Evolutionary conservation across 2,329 filamentous ascomycete genomes (phyloP).

Genomic region (Fusarium liriodendri): DNA sequence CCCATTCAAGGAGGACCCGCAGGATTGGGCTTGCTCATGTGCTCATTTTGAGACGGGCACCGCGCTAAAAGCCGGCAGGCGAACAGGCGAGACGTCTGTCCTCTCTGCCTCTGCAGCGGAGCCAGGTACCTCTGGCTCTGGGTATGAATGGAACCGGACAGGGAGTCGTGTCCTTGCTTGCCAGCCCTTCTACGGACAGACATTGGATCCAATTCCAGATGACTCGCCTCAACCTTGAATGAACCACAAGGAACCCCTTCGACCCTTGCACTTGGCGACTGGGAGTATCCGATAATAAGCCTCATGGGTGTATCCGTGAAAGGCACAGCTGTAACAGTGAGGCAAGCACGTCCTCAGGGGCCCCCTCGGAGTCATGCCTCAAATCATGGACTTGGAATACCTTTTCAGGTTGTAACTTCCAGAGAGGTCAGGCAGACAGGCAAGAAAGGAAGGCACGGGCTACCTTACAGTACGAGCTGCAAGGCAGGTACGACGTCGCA

Average conservation of each 20-base stretch:
- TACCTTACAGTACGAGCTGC: not conserved
- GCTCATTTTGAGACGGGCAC: conserved; percentile 56
- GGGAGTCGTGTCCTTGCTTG: conserved; percentile 5
- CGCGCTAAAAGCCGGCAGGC: conserved; percentile 14
- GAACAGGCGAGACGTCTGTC: conserved; percentile 22
- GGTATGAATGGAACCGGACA: conserved; percentile 8
- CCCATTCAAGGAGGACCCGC: conserved; percentile 47
- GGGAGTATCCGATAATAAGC: not conserved
- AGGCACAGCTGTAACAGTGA: not conserved
- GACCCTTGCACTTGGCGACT: not conserved
- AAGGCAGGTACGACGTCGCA: conserved; percentile 9
- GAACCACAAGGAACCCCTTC: not conserved
- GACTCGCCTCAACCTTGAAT: conserved; percentile 9
- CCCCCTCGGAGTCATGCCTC: not conserved
- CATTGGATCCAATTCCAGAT: conserved; percentile 4
- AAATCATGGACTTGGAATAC: not conserved
- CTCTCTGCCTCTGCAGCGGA: conserved; percentile 1
- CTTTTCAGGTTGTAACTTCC: not conserved
- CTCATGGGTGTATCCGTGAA: not conserved
- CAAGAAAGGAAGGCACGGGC: not conserved
- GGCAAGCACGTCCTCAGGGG: not conserved
- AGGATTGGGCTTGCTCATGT: conserved; percentile 60
- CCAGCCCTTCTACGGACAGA: not conserved
- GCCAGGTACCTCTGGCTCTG: conserved; percentile 7
- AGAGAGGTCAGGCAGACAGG: not conserved